Evolutionary conservation across 75 land plant genomes (phyloP).

Genomic region (Azolla pinnata): DNA sequence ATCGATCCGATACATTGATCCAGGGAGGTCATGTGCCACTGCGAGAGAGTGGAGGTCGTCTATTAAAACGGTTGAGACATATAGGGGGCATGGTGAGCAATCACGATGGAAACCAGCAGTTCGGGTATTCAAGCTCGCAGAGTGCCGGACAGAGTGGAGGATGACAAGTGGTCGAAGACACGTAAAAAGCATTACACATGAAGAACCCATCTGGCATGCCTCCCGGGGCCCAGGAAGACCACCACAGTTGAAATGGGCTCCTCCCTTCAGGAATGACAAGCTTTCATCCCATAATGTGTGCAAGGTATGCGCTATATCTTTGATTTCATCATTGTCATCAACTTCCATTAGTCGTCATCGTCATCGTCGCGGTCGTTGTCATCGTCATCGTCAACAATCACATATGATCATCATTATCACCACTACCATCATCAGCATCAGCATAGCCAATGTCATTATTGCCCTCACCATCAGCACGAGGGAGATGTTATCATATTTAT

Average conservation of each 20-base stretch:
- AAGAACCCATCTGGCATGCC: background rate
- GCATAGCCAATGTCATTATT: no score
- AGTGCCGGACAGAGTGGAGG: slow-evolving; percentile 1
- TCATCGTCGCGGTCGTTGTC: no score
- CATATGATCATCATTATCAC: no score
- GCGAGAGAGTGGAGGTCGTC: slow-evolving; percentile 3
- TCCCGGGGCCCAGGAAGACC: slow-evolving; percentile 5
- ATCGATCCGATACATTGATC: slow-evolving; percentile 4
- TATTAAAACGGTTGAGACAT: slow-evolving; percentile 1
- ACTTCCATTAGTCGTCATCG: no score
- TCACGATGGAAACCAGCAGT: slow-evolving; percentile 3
- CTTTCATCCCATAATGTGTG: background rate
- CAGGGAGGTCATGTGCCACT: background rate
- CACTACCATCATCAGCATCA: no score
- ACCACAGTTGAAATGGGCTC: slow-evolving; percentile 3
- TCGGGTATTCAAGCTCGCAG: slow-evolving; percentile 4
- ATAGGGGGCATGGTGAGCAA: background rate
- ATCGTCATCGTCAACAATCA: no score
- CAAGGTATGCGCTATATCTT: no score
- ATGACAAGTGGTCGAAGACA: slow-evolving; percentile 3
- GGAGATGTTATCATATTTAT: no score
- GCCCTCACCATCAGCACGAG: no score
- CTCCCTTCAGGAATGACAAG: slow-evolving; percentile 4
- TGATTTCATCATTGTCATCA: no score
- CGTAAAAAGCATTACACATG: background rate